These are phyloP conservation scores for Pharus latifolius DNA, from an alignment of 176 grass and related monocot genomes.

Conservation along the genomic window DNA sequence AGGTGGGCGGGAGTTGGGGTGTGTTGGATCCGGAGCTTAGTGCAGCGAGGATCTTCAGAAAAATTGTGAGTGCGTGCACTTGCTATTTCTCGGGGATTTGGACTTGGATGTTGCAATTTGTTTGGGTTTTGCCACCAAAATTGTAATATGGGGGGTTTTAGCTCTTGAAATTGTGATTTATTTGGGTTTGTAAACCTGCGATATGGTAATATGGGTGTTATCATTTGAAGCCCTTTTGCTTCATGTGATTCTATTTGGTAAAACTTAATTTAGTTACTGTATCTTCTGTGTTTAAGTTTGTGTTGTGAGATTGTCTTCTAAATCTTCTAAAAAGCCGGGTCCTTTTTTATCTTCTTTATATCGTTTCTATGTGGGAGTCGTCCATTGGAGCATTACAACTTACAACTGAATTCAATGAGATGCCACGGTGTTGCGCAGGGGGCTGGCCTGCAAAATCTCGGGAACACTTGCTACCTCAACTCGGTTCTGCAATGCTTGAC, in stretches of 20 bases:
- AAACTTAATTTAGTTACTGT: too few species aligned
- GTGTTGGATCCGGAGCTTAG: slow-evolving; percentile 61
- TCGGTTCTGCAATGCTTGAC: slow-evolving; percentile 82
- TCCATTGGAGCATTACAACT: background rate
- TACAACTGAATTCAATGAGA: background rate
- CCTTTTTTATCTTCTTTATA: background rate
- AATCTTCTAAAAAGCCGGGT: too few species aligned
- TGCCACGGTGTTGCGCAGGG: slow-evolving; percentile 30
- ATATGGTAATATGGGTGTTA: too few species aligned
- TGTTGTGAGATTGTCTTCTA: too few species aligned
- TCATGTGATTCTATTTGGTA: too few species aligned
- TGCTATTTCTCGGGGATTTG: background rate
- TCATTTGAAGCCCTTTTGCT: background rate
- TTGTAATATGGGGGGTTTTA: background rate
- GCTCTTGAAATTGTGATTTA: background rate
- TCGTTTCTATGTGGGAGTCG: background rate
- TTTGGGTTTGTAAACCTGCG: background rate
- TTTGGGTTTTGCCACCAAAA: background rate
- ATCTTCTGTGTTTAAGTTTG: too few species aligned
- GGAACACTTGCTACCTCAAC: slow-evolving; percentile 76
- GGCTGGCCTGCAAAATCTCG: slow-evolving; percentile 67
- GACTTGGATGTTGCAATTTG: background rate
- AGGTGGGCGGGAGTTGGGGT: slow-evolving; percentile 31
- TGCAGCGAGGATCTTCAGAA: slow-evolving; percentile 49
- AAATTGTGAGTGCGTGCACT: slow-evolving; percentile 59